Conservation (phyloP, 352 stramenopile genomes). For the Paralagenidium karlingii region DNA sequence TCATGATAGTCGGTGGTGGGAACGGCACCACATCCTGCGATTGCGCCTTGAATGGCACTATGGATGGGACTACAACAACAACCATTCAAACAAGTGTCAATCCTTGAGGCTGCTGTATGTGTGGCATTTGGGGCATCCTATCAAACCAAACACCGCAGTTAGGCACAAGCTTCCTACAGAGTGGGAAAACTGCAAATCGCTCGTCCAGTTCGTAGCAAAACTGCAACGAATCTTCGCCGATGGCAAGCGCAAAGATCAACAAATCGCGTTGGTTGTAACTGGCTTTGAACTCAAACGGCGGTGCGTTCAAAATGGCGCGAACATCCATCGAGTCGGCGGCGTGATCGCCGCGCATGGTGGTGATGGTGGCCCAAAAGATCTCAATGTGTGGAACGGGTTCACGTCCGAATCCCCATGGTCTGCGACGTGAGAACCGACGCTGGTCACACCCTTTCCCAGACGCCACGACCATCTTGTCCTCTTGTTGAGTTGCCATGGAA, state of each 20-base stretch:
- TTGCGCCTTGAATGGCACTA: conserved; percentile 78
- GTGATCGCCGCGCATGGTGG: no score
- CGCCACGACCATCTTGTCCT: no score
- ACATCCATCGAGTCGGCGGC: no score
- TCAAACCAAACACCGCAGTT: not conserved
- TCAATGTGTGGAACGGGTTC: no score
- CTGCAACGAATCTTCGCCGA: conserved; percentile 73
- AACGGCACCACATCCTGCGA: conserved; percentile 82
- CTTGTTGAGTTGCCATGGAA: no score
- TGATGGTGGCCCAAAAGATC: no score
- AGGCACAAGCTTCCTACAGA: conserved; percentile 20
- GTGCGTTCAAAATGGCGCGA: conserved; percentile 49
- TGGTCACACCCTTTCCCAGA: no score
- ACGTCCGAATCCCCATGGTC: no score
- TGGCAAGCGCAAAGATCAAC: conserved; percentile 79
- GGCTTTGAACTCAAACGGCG: conserved; percentile 31
- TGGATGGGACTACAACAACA: conserved; percentile 40
- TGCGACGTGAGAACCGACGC: no score
- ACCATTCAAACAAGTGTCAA: not conserved
- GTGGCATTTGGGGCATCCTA: no score
- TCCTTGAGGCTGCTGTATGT: no score
- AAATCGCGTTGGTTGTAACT: conserved; percentile 85
- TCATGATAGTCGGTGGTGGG: conserved; percentile 52
- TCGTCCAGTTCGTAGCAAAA: conserved; percentile 85
- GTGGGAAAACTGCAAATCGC: conserved; percentile 78